Conservation (phyloP, 768 basidiomycete species). For the Psilocybe cubensis region DNA sequence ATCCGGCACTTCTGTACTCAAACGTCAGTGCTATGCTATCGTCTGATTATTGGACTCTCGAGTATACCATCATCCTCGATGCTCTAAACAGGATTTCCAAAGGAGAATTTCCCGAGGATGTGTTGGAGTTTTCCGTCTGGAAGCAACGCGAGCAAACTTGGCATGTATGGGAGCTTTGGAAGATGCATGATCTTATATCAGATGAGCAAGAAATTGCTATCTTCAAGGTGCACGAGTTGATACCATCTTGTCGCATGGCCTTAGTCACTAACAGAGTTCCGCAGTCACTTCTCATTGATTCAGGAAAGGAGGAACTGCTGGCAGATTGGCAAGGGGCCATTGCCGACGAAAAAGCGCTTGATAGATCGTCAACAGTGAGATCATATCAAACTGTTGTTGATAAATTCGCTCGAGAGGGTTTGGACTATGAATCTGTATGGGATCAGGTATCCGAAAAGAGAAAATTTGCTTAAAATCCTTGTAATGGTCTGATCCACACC, state of each 20-base stretch:
- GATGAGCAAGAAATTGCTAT: constrained; percentile 29
- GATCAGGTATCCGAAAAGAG: constrained; percentile 24
- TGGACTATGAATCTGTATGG: constrained; percentile 34
- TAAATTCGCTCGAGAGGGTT: constrained; percentile 28
- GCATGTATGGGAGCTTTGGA: constrained; percentile 33
- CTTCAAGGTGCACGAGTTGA: constrained; percentile 27
- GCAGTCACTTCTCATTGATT: constrained; percentile 27
- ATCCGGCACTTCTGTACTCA: constrained; percentile 31
- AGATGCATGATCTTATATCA: constrained; percentile 31
- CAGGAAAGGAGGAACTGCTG: constrained; percentile 28
- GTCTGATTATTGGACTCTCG: constrained; percentile 32
- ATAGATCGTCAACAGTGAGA: constrained; percentile 18
- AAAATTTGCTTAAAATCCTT: neutral
- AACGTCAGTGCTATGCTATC: constrained; percentile 32
- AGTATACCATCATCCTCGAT: constrained; percentile 32
- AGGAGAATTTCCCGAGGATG: constrained; percentile 27
- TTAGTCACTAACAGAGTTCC: neutral
- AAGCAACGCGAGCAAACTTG: constrained; percentile 28
- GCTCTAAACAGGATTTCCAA: constrained; percentile 26
- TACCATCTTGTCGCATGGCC: neutral
- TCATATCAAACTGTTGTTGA: constrained; percentile 29
- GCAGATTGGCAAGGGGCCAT: constrained; percentile 29
- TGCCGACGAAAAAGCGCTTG: constrained; percentile 2
- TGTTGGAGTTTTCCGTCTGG: constrained; percentile 35
- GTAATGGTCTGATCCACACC: no score